A percentile compares a stretch with the other conserved stretches of the same genome.
These are phyloP conservation scores for Boeremia lycopersici DNA, from an alignment of 2,329 filamentous ascomycete species.

Conservation along the genomic window DNA sequence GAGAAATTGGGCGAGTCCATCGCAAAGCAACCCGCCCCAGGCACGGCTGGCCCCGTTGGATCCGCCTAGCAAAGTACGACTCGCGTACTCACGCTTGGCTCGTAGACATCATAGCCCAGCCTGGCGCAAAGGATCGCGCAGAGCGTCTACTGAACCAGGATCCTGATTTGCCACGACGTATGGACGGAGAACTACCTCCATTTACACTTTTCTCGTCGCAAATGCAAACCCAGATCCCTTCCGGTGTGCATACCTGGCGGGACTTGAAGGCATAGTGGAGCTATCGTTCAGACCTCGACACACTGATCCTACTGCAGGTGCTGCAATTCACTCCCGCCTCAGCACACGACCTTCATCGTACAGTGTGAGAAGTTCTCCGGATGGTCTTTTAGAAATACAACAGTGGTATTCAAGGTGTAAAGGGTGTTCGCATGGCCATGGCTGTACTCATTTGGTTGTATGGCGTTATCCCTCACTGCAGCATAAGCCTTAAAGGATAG, in stretches of 20 bases:
- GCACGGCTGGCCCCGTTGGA: constrained; percentile 19
- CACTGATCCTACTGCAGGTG: too few relatives aligned
- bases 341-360: not conserved
- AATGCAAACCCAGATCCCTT: too few relatives aligned
- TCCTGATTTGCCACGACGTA: too few relatives aligned
- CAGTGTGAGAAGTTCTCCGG: not conserved
- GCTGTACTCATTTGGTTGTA: not conserved
- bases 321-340: not conserved
- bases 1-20: constrained; percentile 58
- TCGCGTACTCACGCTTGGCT: not conserved
- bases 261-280: too few relatives aligned
- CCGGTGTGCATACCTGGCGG: too few relatives aligned
- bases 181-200: too few relatives aligned
- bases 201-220: too few relatives aligned
- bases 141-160: not conserved
- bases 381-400: not conserved
- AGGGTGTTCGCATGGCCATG: constrained; percentile 1
- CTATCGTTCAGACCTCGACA: too few relatives aligned
- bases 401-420: not conserved
- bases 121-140: not conserved
- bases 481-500: not conserved
- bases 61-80: not conserved
- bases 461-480: constrained; percentile 1
- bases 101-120: not conserved
- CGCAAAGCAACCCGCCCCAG: constrained; percentile 30